Conservation (phyloP, 148 eudicot species). For the Mesembryanthemum crystallinum region DNA sequence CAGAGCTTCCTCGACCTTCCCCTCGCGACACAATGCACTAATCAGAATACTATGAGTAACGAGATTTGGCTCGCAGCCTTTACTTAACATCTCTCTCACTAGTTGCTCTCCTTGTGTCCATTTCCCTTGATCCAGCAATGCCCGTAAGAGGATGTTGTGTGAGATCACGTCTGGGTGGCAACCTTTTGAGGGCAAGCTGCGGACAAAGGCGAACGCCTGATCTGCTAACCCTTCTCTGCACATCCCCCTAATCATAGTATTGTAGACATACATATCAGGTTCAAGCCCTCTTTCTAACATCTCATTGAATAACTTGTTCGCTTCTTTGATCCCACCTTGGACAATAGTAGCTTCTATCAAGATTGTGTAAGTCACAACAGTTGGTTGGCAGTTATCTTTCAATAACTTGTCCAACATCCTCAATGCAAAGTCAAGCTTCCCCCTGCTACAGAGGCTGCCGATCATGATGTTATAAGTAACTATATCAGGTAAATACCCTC, state of each 20-base stretch:
- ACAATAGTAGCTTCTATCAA: constrained; percentile 58
- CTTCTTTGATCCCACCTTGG: constrained; percentile 51
- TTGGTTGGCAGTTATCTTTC: constrained; percentile 53
- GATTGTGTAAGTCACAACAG: constrained; percentile 59
- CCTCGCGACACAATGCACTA: constrained; percentile 48
- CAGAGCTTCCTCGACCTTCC: constrained; percentile 49
- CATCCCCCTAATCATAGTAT: constrained; percentile 60
- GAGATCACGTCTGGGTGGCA: constrained; percentile 56
- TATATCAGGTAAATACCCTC: constrained; percentile 59
- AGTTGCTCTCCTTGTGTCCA: constrained; percentile 59
- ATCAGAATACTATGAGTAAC: constrained; percentile 61
- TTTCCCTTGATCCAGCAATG: constrained; percentile 49
- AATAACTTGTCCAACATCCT: constrained; percentile 49
- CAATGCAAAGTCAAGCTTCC: constrained; percentile 57
- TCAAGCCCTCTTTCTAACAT: constrained; percentile 55
- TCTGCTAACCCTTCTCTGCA: constrained; percentile 53
- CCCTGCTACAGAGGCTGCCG: constrained; percentile 65
- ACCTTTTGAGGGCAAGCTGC: constrained; percentile 42
- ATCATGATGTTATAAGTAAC: constrained; percentile 73
- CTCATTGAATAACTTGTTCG: constrained; percentile 52
- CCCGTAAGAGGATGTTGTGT: constrained; percentile 51
- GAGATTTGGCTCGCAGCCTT: constrained; percentile 52
- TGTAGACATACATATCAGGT: constrained; percentile 59
- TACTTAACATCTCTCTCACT: constrained; percentile 48
- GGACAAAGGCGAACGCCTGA: constrained; percentile 44